Conservation (phyloP, 441 rosid species). For the Populus hybrid region DNA sequence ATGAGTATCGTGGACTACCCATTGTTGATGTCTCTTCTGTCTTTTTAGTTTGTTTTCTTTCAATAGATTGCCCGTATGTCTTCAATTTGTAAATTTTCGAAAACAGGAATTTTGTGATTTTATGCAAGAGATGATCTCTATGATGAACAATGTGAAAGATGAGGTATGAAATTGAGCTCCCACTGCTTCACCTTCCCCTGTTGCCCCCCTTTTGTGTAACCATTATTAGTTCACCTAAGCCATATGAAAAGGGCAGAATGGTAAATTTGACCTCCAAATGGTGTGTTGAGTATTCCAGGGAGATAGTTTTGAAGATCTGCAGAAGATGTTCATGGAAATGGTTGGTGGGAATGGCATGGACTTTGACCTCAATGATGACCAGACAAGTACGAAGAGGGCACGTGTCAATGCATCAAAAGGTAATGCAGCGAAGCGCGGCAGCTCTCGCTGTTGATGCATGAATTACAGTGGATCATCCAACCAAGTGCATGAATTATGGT, state of each 20-base stretch:
- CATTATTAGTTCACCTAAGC: background rate
- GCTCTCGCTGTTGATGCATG: conserved; percentile 28
- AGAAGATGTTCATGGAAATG: conserved; percentile 65
- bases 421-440: conserved; percentile 37
- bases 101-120: conserved; percentile 63
- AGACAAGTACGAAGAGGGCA: conserved; percentile 38
- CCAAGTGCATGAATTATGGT: background rate
- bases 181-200: background rate
- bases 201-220: background rate
- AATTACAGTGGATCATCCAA: background rate
- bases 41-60: background rate
- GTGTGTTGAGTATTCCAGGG: conserved; percentile 25
- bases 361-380: conserved; percentile 26
- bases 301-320: conserved; percentile 57
- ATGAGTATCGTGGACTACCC: no score
- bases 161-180: conserved; percentile 32
- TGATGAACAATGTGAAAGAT: conserved; percentile 69
- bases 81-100: conserved; percentile 6
- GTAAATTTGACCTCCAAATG: background rate
- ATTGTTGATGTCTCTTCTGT: background rate
- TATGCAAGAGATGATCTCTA: conserved; percentile 70
- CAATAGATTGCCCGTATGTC: background rate
- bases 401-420: conserved; percentile 33
- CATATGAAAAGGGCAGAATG: background rate
- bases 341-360: conserved; percentile 45